phyloP scores from a whole-genome alignment of 2,329 filamentous ascomycete species.

The Botryotinia calthae region DNA sequence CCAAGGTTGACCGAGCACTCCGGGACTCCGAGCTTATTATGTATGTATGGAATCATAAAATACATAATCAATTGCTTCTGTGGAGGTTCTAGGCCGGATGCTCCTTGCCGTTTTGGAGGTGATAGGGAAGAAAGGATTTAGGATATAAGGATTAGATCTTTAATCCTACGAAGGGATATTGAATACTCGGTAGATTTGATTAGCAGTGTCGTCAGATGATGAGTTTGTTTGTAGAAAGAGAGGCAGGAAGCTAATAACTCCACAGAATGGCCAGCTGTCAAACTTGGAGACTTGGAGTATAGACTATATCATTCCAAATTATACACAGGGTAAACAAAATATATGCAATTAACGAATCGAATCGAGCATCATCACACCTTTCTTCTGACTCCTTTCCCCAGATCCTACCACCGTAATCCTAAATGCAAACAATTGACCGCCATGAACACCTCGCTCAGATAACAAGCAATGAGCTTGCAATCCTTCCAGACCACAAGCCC shows the following conservation, averaged over 20 bases:
- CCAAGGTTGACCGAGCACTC: conserved; percentile 7
- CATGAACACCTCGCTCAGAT: conserved; percentile 8
- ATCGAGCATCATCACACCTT: neutral
- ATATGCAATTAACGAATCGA: neutral
- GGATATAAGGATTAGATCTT: neutral
- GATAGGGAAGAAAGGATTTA: neutral
- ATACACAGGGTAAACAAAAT: neutral
- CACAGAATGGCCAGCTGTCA: neutral
- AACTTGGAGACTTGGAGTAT: neutral
- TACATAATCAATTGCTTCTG: neutral
- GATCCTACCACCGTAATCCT: neutral
- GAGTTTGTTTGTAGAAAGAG: neutral
- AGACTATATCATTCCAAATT: neutral
- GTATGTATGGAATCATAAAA: neutral
- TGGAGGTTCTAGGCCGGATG: neutral
- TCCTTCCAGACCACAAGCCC: neutral
- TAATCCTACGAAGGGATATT: neutral
- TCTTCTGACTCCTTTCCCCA: conserved; percentile 1
- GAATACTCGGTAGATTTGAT: neutral
- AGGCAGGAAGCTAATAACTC: neutral
- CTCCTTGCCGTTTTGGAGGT: neutral
- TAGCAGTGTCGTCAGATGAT: neutral
- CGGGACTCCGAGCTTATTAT: neutral
- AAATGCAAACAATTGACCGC: neutral
- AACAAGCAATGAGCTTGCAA: conserved; percentile 12